Percentiles rank a stretch among this genome's conserved stretches.
Conservation (phyloP, 305 asterid species). For the Galium porrigens region DNA sequence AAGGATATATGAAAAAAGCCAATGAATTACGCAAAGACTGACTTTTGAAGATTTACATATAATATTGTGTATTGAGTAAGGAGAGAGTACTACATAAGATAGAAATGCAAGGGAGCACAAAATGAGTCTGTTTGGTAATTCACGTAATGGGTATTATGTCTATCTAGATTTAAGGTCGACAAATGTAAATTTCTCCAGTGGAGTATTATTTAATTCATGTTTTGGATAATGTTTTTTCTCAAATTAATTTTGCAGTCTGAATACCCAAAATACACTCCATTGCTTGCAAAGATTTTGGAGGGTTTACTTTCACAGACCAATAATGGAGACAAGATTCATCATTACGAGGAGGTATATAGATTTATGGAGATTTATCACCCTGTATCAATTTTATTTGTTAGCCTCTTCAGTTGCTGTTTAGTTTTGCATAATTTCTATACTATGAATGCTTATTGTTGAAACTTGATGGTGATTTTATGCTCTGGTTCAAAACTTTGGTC, state of each 20-base stretch:
- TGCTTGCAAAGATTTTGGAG: slow-evolving; percentile 88
- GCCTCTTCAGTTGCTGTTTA: background rate
- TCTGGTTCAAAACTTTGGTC: slow-evolving; percentile 9
- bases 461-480: slow-evolving; percentile 11
- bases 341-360: slow-evolving; percentile 62
- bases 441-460: slow-evolving; percentile 8
- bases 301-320: slow-evolving; percentile 49
- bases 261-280: slow-evolving; percentile 74
- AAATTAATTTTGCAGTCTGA: slow-evolving; percentile 49
- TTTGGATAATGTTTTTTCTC: background rate
- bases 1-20: background rate
- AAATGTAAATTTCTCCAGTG: background rate
- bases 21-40: background rate
- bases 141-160: background rate
- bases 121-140: background rate
- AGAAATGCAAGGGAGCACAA: background rate
- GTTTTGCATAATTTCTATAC: background rate
- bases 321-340: slow-evolving; percentile 47
- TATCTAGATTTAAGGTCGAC: background rate
- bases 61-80: background rate
- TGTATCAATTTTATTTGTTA: background rate
- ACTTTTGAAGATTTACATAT: background rate
- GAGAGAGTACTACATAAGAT: background rate
- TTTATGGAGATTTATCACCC: slow-evolving; percentile 8
- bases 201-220: background rate